A percentile compares a stretch with the other conserved stretches of the same genome.
phyloP scores from a whole-genome alignment of 441 rosid genomes.

The Aleurites moluccanus region DNA sequence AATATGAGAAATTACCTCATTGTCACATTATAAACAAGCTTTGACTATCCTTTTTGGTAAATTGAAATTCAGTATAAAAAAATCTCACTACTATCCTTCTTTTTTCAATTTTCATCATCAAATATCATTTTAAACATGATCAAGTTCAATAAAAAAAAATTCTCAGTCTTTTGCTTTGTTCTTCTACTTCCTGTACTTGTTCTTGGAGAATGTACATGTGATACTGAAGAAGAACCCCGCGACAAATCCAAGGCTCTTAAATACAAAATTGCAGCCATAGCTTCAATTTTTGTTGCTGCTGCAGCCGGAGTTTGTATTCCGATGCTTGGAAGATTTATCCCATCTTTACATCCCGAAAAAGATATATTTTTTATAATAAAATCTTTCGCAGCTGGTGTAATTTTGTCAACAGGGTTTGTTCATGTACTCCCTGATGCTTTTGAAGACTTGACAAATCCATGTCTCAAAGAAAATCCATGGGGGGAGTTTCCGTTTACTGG shows the following conservation, averaged over 20 bases:
- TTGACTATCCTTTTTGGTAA: too few relatives aligned
- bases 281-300: conserved; percentile 46
- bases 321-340: conserved; percentile 33
- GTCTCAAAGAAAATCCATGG: conserved; percentile 27
- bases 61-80: too few relatives aligned
- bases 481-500: conserved; percentile 34
- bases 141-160: neutral
- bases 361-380: conserved; percentile 44
- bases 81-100: too few relatives aligned
- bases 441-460: conserved; percentile 26
- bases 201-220: conserved; percentile 4
- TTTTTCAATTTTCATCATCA: neutral
- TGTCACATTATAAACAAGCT: too few relatives aligned
- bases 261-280: conserved; percentile 52
- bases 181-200: neutral
- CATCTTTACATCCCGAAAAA: conserved; percentile 39
- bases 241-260: conserved; percentile 38
- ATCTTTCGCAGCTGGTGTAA: conserved; percentile 37
- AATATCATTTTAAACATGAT: neutral
- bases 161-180: neutral
- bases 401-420: conserved; percentile 34
- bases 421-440: conserved; percentile 38
- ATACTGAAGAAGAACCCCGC: neutral
- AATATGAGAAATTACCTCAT: too few relatives aligned
- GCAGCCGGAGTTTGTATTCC: conserved; percentile 54